Base-by-base conservation (phyloP, 148 eudicot genomes). In the Persicaria tinctoria region DNA sequence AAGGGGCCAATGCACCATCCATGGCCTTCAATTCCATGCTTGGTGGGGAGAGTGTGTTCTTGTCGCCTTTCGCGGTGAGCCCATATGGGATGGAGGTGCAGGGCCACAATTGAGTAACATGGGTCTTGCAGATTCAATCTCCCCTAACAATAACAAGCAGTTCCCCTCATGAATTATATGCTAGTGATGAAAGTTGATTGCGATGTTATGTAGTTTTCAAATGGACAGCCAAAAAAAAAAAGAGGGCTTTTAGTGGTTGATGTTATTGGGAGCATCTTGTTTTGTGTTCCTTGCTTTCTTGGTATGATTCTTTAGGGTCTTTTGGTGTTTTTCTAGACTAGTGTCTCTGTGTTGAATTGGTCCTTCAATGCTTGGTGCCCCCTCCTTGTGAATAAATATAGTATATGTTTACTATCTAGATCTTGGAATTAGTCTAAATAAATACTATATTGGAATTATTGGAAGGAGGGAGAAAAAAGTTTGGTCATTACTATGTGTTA, bases 101-200 rank as follows among this genome's bases (percentile, higher is more conserved):
- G 38, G 70, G 70, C 47, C 70, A 66, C 70, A 5, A 66, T 57
- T 23, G 63, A 12, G 63, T 57, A 57, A 66, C 70, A 66, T 66
- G 70, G 70, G 70, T 66, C 41, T 66, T 66, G 70, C n/a, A 13
- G 70, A 63, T 27, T 63, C 68, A 32, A 6, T 7, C 6, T 10
- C 46, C 46, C 41, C 41, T 32, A 32, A 32, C 41, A 32, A 32
- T 38, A 63, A 63, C 11, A 14, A 63, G 7, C 69, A 63, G 4
- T 63, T 46, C 9, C 63, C 18, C 63, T 57, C 17, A 6, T 32
- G 7, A 66, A 41, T 66, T 46, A 60, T 32, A 44, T 66, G 47
- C 1, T 64, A 38, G 8, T 64, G 46, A 32, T 64, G 13, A 32
- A 66, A 66, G 8, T 66, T 66, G 70, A 66, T 66, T 66, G 70